These are phyloP conservation scores for Candida tropicalis DNA, from an alignment of 1,139 yeast genomes.

Conservation along the genomic window DNA sequence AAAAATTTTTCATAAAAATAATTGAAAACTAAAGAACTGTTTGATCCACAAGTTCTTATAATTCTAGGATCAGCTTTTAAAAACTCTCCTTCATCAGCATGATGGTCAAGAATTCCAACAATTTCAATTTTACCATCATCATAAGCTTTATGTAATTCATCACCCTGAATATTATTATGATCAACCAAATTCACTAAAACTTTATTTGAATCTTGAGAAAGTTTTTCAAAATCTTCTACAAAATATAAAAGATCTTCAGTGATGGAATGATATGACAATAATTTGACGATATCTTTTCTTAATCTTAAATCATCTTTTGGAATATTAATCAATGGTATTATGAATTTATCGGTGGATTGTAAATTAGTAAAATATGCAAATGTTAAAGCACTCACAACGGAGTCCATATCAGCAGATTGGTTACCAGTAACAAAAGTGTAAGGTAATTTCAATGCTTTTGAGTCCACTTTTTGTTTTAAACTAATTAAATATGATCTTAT, in stretches of 20 bases:
- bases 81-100: slow-evolving; percentile 66
- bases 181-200: slow-evolving; percentile 69
- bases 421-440: slow-evolving; percentile 73
- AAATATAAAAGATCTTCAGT: slow-evolving; percentile 56
- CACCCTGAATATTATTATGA: slow-evolving; percentile 73
- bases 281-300: slow-evolving; percentile 68
- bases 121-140: slow-evolving; percentile 37
- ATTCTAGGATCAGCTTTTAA: slow-evolving; percentile 57
- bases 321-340: slow-evolving; percentile 75
- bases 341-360: slow-evolving; percentile 18
- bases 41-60: slow-evolving; percentile 69
- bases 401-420: slow-evolving; percentile 85
- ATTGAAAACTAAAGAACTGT: slow-evolving; percentile 70
- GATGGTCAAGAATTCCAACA: slow-evolving; percentile 80
- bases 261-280: slow-evolving; percentile 53
- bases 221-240: slow-evolving; percentile 57
- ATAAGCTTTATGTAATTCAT: slow-evolving; percentile 27
- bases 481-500: slow-evolving; percentile 25
- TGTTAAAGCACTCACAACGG: slow-evolving; percentile 73
- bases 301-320: slow-evolving; percentile 64
- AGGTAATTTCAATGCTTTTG: slow-evolving; percentile 20
- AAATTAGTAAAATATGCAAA: slow-evolving; percentile 58
- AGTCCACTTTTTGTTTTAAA: slow-evolving; percentile 23
- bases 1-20: slow-evolving; percentile 49
- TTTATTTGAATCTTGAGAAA: slow-evolving; percentile 18